Base-by-base conservation (phyloP, 1,139 yeast species). In the Meyerozyma carpophila region DNA sequence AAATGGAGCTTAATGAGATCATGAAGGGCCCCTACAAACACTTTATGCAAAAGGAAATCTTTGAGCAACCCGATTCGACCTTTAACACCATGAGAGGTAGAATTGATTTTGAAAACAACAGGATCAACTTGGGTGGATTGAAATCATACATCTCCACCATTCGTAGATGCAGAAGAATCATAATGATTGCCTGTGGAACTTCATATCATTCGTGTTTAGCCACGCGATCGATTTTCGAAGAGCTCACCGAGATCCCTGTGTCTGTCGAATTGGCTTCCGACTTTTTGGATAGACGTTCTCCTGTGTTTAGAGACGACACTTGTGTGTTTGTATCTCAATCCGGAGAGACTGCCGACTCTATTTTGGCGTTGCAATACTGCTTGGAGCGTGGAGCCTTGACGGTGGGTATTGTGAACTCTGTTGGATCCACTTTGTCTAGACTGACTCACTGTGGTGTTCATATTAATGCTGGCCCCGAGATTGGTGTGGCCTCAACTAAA, bases 1-100 rank as follows among this genome's bases (percentile, higher is more conserved):
- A 94, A 70, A 79, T 94, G 85, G 97, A 94, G 71, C 80, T 94
- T 62, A 94, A 95, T 52, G 95, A 93, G 72, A 93, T 94, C 61
- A 93, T 93, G 98, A 93, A 90, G 75, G 98, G 98, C 57, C 86
- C 88, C 52, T 93, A 86, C 73, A 82, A 81, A 55, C 98, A 93
- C 68, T 94, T 91, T 66, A 94, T 94, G 99, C 95, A 91, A 70
- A 94, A 94, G 78, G 99, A 94, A 72, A 94, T 94, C 56, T 88
- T 86, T 62, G 98, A 94, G 68, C 99, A 94, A 71, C 98, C 98
- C 38, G 98, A 94, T 60, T 91, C 98, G 5, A 87, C 97, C 44
- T 84, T 91, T 65, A 94, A 93, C 74, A 93, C 99, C 43, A 94
- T 94, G 98, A 86, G 98, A 76, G 99, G 99, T 62, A 89, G 99